A percentile compares a stretch with the other conserved stretches of the same genome.
Evolutionary conservation across 805 yeast genomes (phyloP).

Genomic region (Naumovozyma dairenensis): DNA sequence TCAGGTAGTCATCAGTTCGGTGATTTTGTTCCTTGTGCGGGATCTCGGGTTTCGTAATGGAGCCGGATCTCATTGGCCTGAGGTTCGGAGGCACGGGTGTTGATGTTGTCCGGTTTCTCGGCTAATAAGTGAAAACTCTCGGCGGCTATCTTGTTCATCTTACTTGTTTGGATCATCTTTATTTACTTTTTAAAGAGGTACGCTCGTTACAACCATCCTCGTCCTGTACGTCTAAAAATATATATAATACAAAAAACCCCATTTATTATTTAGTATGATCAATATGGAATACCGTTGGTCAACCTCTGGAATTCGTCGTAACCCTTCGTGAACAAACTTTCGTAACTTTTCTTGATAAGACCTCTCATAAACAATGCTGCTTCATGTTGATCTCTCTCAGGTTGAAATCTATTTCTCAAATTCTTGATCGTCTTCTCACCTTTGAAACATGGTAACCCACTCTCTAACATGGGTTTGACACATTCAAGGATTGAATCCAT

Average conservation of each 20-base stretch:
- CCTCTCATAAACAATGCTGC: constrained; percentile 72
- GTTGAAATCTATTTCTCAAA: constrained; percentile 68
- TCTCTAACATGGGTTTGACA: constrained; percentile 86
- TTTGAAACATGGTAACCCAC: constrained; percentile 95
- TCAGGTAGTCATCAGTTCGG: no score
- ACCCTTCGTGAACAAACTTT: constrained; percentile 83
- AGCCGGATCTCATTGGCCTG: no score
- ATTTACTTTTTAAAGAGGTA: no score
- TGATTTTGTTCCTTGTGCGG: no score
- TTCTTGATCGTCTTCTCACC: constrained; percentile 70
- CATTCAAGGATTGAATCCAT: constrained; percentile 77
- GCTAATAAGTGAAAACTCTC: no score
- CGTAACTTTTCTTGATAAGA: constrained; percentile 71
- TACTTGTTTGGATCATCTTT: no score
- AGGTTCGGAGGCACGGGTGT: no score
- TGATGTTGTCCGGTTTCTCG: no score
- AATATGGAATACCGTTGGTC: constrained; percentile 96
- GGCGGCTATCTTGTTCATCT: no score
- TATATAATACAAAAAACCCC: background rate
- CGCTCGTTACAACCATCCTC: background rate
- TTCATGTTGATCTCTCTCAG: constrained; percentile 70
- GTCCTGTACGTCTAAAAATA: background rate
- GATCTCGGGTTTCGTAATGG: no score
- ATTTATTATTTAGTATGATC: background rate
- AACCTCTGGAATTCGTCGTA: constrained; percentile 95